Evolutionary conservation across 345 rosid genomes (phyloP), one percentile per base, ranked within the genome.

Genomic region (Hevea brasiliensis): DNA sequence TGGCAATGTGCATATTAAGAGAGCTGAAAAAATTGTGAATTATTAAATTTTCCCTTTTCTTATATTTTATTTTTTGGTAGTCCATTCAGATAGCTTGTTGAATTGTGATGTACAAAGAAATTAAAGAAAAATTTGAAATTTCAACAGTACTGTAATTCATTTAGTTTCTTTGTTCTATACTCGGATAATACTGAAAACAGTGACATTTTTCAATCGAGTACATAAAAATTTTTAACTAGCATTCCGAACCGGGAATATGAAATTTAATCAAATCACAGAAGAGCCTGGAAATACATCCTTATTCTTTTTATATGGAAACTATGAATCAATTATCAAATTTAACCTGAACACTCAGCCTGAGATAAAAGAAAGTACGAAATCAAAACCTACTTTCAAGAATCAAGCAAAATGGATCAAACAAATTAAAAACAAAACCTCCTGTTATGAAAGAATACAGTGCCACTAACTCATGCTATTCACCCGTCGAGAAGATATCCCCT

Each of bases 361-460:
- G 67, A 59, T 8, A 27, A 17, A 61, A 0, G 21, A 32, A 58
- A 42, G 18, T 60, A 61, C 41, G 59, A 40, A 21, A 37, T n/a
- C 40, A 57, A 42, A 67, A 68, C 3, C 32, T 44, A 56, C 63
- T 21, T 11, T 20, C 15, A 48, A 32, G 72, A 71, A 18, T 41
- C 3, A 20, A 14, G 45, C 47, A 26, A 17, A 35, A 53, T 54
- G 57, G 65, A 35, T 23, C 48, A 8, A 70, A 44, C 9, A 71
- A 42, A 8, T 1, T 15, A 48, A 8, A 5, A 7, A 0, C 13
- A 44, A 65, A 59, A n/a, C n/a, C n/a, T 26, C n/a, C 32, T 54
- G 45, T 75, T 60, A 56, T 14, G 2, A 66, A 70, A 78, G 74
- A 68, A 69, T 74, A 57, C 48, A 54, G 10, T 50, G 42, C 37